A percentile compares a stretch with the other conserved stretches of the same genome.
These are phyloP conservation scores for Tetragonia tetragonoides DNA, from an alignment of 148 eudicot genomes.

Conservation along the genomic window DNA sequence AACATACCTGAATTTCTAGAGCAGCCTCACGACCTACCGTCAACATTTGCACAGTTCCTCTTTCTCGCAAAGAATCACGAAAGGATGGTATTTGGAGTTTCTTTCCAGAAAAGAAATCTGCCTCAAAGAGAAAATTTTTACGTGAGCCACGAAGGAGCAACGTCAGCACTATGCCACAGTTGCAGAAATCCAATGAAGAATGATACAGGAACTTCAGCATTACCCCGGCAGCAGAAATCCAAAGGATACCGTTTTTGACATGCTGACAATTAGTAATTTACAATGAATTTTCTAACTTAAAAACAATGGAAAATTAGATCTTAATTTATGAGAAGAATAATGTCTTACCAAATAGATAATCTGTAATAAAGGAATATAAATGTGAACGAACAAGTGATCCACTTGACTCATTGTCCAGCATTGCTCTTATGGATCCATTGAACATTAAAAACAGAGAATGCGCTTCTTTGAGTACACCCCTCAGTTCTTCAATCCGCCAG, in stretches of 20 bases:
- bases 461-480: slow-evolving; percentile 80
- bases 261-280: slow-evolving; percentile 95
- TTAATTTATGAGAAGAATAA: slow-evolving; percentile 12
- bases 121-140: slow-evolving; percentile 71
- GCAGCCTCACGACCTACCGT: slow-evolving; percentile 98
- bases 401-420: slow-evolving; percentile 78
- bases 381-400: slow-evolving; percentile 75
- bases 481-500: slow-evolving; percentile 82
- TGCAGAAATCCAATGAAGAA: slow-evolving; percentile 62
- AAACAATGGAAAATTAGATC: slow-evolving; percentile 30
- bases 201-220: slow-evolving; percentile 77
- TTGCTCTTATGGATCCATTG: slow-evolving; percentile 69
- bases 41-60: slow-evolving; percentile 92
- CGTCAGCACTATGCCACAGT: slow-evolving; percentile 63
- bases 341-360: slow-evolving; percentile 79
- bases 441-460: slow-evolving; percentile 90
- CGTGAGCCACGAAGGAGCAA: slow-evolving; percentile 55
- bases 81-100: slow-evolving; percentile 79
- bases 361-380: slow-evolving; percentile 68
- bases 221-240: slow-evolving; percentile 99
- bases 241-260: slow-evolving; percentile 79
- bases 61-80: slow-evolving; percentile 79
- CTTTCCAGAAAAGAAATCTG: slow-evolving; percentile 84
- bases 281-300: slow-evolving; percentile 46
- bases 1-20: slow-evolving; percentile 81